Conservation (phyloP, 108 stramenopile genomes). For the Aurantiochytrium sp. region DNA sequence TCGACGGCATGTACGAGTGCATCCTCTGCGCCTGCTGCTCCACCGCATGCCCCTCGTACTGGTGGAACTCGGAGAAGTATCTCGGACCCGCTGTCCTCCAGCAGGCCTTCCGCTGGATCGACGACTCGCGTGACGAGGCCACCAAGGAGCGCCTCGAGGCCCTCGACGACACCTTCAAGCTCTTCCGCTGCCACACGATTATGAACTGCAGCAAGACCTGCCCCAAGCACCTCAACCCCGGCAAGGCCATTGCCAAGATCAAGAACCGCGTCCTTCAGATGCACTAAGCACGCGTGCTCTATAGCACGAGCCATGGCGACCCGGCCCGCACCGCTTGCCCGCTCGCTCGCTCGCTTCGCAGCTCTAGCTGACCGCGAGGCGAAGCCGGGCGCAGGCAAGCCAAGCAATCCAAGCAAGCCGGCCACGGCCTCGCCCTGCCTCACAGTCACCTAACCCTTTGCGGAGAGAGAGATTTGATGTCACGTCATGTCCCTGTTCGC, state of each 20-base stretch:
- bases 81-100: slow-evolving; percentile 90
- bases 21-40: slow-evolving; percentile 98
- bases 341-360: too few species aligned
- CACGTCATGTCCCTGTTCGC: neutral
- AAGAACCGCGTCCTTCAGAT: slow-evolving; percentile 64
- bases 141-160: slow-evolving; percentile 80
- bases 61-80: slow-evolving; percentile 97
- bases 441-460: too few species aligned
- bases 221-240: slow-evolving; percentile 98
- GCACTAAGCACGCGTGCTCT: neutral
- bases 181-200: slow-evolving; percentile 95
- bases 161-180: slow-evolving; percentile 92
- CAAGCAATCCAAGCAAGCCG: too few species aligned
- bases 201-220: slow-evolving; percentile 99
- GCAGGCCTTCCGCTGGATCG: slow-evolving; percentile 96
- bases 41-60: slow-evolving; percentile 91
- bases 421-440: too few species aligned
- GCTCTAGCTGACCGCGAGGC: too few species aligned
- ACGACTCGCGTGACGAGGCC: slow-evolving; percentile 84
- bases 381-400: too few species aligned
- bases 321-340: too few species aligned
- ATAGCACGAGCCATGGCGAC: too few species aligned
- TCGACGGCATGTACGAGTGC: slow-evolving; percentile 58
- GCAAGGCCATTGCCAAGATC: slow-evolving; percentile 94
- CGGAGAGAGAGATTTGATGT: neutral